A percentile compares a stretch with the other conserved stretches of the same genome.
Conservation (phyloP, 2,329 filamentous ascomycete species). For the Lachnellula cervina region DNA sequence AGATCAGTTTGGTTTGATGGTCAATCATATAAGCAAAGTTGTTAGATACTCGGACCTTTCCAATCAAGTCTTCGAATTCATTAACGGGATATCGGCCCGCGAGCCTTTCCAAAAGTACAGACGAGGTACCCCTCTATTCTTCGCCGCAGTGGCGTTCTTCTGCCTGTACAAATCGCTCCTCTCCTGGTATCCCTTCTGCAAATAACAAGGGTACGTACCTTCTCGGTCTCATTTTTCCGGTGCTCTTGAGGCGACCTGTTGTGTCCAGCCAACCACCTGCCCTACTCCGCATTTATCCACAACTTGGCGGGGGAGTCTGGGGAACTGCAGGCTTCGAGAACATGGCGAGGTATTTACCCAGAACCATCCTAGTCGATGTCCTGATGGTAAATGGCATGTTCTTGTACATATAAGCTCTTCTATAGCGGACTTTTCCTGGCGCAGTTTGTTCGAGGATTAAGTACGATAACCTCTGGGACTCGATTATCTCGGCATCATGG, state of each 20-base stretch:
- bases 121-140: neutral
- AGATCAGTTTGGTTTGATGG: no score
- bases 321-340: neutral
- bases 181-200: neutral
- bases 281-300: neutral
- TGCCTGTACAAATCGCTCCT: neutral
- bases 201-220: neutral
- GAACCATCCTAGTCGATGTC: no score
- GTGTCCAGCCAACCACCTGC: neutral
- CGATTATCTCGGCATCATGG: slow-evolving; percentile 29
- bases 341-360: no score
- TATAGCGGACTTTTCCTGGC: neutral
- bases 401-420: neutral
- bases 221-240: slow-evolving; percentile 8
- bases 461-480: neutral
- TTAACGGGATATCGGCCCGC: neutral
- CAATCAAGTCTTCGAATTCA: no score
- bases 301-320: slow-evolving; percentile 3
- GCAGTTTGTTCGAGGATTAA: neutral
- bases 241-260: neutral
- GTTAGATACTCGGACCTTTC: no score
- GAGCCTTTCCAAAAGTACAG: neutral
- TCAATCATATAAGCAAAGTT: no score
- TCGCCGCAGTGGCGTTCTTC: neutral
- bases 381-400: no score